Percentiles rank a stretch among this genome's conserved stretches.
Evolutionary conservation across 2,329 filamentous ascomycete species (phyloP).

Genomic region (Aspergillus eucalypticola): DNA sequence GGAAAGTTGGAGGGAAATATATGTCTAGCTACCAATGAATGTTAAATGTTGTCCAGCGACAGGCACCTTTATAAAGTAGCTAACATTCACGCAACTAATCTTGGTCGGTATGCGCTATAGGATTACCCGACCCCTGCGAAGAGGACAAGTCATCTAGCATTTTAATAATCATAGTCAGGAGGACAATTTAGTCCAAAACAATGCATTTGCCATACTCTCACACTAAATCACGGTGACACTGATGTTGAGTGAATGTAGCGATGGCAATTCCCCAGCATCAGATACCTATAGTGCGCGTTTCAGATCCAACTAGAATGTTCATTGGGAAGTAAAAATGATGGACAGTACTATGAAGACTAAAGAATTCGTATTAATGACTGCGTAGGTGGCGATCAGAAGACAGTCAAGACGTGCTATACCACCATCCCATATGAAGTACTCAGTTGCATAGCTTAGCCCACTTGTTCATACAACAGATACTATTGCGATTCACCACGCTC

Average conservation of each 20-base stretch:
- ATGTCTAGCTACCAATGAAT: not conserved
- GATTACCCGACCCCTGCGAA: not conserved
- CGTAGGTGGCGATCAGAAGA: not conserved
- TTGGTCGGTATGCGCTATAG: too few species aligned
- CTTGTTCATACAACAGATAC: not conserved
- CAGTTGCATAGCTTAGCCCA: not conserved
- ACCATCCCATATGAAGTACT: not conserved
- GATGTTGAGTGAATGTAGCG: not conserved
- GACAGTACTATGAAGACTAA: not conserved
- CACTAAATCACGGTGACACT: too few species aligned
- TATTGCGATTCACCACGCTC: not conserved
- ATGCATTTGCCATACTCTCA: not conserved
- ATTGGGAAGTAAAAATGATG: not conserved
- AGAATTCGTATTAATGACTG: not conserved
- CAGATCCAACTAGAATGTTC: not conserved
- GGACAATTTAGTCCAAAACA: not conserved
- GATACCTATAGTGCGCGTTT: too few species aligned
- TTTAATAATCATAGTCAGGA: not conserved
- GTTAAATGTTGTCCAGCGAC: not conserved
- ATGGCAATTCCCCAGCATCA: not conserved
- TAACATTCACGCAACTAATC: not conserved
- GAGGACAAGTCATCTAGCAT: not conserved
- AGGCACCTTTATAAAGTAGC: not conserved
- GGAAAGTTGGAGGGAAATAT: not conserved
- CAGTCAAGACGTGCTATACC: not conserved